These are phyloP conservation scores for Blastobotrys terrestris DNA, from an alignment of 805 yeast species.

Conservation along the genomic window DNA sequence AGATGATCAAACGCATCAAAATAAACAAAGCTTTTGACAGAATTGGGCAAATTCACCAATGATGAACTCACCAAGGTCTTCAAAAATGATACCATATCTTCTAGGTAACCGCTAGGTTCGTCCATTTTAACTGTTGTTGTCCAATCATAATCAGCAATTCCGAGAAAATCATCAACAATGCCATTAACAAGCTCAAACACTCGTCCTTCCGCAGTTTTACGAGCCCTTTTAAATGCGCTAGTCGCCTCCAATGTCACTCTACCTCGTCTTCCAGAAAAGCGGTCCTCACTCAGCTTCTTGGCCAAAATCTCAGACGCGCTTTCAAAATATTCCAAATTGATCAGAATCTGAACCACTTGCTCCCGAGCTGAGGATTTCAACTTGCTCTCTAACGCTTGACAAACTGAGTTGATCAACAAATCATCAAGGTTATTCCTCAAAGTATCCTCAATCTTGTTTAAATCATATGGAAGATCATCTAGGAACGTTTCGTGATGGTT, in stretches of 20 bases:
- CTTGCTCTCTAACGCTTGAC: constrained; percentile 53
- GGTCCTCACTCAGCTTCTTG: constrained; percentile 33
- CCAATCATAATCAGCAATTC: constrained; percentile 86
- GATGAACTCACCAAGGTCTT: constrained; percentile 82
- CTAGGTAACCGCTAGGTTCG: constrained; percentile 68
- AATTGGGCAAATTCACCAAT: constrained; percentile 70
- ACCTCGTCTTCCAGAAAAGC: constrained; percentile 33
- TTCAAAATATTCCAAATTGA: constrained; percentile 81
- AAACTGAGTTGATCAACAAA: constrained; percentile 61
- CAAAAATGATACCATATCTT: constrained; percentile 79
- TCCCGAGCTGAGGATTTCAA: constrained; percentile 75
- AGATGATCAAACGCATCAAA: constrained; percentile 83
- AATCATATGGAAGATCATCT: constrained; percentile 54
- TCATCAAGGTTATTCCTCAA: constrained; percentile 58
- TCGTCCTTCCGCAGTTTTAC: constrained; percentile 69
- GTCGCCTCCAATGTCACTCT: constrained; percentile 47
- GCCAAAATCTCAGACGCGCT: constrained; percentile 65
- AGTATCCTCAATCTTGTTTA: constrained; percentile 53
- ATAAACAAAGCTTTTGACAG: constrained; percentile 71
- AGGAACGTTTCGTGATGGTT: constrained; percentile 59
- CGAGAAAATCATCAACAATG: constrained; percentile 73
- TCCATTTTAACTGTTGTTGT: constrained; percentile 41
- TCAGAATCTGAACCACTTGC: constrained; percentile 80
- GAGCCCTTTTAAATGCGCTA: constrained; percentile 48
- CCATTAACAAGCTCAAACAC: constrained; percentile 78